These are phyloP conservation scores for Thielaviopsis musarum DNA, from an alignment of 2,329 filamentous ascomycete species.

Conservation along the genomic window DNA sequence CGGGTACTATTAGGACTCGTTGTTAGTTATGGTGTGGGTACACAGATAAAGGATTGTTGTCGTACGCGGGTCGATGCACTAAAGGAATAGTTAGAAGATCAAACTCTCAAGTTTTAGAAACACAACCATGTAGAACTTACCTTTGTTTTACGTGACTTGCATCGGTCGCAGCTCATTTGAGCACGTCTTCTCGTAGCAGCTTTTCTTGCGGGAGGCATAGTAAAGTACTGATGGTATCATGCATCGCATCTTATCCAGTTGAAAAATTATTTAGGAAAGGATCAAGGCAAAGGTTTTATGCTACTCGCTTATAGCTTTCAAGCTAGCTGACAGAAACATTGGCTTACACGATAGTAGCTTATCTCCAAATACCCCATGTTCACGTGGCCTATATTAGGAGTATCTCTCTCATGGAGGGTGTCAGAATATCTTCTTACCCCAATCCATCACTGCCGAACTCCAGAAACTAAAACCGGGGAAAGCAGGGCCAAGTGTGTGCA, in stretches of 20 bases:
- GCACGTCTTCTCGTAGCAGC: slow-evolving; percentile 14
- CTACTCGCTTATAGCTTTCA: neutral
- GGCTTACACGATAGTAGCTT: neutral
- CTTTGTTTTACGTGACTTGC: slow-evolving; percentile 18
- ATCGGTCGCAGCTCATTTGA: slow-evolving; percentile 18
- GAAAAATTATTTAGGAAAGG: neutral
- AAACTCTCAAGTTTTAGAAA: too few species aligned
- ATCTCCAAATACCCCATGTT: neutral
- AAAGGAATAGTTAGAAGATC: neutral
- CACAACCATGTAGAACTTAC: slow-evolving; percentile 2
- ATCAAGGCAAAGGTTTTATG: neutral
- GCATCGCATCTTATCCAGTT: too few species aligned
- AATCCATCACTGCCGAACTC: neutral
- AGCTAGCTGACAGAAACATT: too few species aligned
- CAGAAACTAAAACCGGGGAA: neutral
- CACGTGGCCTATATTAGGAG: neutral
- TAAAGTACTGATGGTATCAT: neutral
- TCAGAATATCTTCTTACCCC: neutral
- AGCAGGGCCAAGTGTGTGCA: neutral
- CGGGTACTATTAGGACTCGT: slow-evolving; percentile 14
- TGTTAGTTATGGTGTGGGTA: neutral
- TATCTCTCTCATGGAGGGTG: neutral
- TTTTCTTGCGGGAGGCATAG: neutral
- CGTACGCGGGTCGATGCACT: slow-evolving; percentile 12
- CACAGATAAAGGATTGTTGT: too few species aligned